Base-by-base conservation (phyloP, 2,329 filamentous ascomycete genomes). In the Raffaelea deltoideospora region DNA sequence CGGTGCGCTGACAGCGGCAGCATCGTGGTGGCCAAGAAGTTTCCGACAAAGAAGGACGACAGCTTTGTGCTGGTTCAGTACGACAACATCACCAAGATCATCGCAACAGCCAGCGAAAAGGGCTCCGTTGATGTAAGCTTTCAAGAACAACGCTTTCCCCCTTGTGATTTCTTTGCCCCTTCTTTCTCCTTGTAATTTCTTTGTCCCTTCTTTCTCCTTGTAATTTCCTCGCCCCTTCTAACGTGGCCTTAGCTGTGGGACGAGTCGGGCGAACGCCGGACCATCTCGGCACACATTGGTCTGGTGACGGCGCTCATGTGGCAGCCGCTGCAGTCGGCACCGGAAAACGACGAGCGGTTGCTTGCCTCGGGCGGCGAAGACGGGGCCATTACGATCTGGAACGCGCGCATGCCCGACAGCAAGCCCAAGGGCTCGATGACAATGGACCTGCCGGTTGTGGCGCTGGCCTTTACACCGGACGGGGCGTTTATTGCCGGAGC, bases 321-420 rank as follows among this genome's bases (percentile, higher is more conserved):
- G 72, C 74, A 78, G 46, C 73, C 74, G 10, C 44, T 69, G 15
- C 59, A 63, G 38, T 47, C 52, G 13, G 50, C 51, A 2, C 38
- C 47, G 1, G 37, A 48, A 4, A 56, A 64, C 7, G 64, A 65
- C 34, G 70, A 76, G 43, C 60, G 74, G 19, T 55, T 78, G 4
- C 62, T 76, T 38, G 73, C 74, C 8, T 72, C 72, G 2, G 72
- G 71, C 19, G 68, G 69, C 3, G 72, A 77, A 42, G 73, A 79
- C 45, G 71, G 71, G 19, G 68, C 68, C 10, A 74, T 79, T 34
- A 58, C 67, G 32, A 67, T 78, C 20, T 78, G 72, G 69, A 75
- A 78, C 45, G 70, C 66, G 3, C 61, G 67, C 33, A 61, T 59
- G 27, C 52, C 63, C 1, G 69, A 74, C 37, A 64, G 59, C 43